These are phyloP conservation scores for Wallemia mellicola DNA, from an alignment of 1,284 basidiomycete species.

Conservation along the genomic window DNA sequence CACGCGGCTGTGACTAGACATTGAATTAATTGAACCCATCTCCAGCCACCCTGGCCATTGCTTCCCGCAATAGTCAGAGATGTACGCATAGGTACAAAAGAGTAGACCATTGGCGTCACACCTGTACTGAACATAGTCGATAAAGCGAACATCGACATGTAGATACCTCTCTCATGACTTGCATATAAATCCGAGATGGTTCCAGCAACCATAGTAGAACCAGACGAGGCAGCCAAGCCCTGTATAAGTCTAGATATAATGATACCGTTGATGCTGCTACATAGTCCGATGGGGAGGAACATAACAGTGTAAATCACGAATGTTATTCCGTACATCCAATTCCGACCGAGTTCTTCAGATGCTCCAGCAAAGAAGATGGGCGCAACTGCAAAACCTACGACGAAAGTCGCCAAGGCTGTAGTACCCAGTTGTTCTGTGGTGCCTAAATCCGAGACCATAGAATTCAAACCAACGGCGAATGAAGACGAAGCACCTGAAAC, in stretches of 20 bases:
- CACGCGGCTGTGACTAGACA: not conserved
- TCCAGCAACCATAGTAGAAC: not conserved
- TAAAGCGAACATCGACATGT: not conserved
- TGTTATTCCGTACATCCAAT: not conserved
- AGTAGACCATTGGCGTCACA: not conserved
- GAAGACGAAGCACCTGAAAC: not conserved
- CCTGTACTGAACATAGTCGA: not conserved
- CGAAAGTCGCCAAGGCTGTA: not conserved
- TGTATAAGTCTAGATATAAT: not conserved
- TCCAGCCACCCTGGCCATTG: not conserved
- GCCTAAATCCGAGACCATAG: not conserved
- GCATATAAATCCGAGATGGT: not conserved
- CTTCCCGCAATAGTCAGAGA: not conserved
- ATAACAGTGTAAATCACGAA: not conserved
- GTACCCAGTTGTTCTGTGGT: not conserved
- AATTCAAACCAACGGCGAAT: not conserved
- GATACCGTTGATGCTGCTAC: not conserved
- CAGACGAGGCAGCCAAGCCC: not conserved
- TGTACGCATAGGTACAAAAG: not conserved
- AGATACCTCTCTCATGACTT: not conserved
- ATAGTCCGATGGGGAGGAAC: not conserved
- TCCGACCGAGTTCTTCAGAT: not conserved
- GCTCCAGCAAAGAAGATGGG: not conserved
- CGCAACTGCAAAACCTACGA: not conserved
- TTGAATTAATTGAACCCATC: not conserved